Base-by-base conservation (phyloP, 2,329 filamentous ascomycete species). In the Cytospora leucostoma region DNA sequence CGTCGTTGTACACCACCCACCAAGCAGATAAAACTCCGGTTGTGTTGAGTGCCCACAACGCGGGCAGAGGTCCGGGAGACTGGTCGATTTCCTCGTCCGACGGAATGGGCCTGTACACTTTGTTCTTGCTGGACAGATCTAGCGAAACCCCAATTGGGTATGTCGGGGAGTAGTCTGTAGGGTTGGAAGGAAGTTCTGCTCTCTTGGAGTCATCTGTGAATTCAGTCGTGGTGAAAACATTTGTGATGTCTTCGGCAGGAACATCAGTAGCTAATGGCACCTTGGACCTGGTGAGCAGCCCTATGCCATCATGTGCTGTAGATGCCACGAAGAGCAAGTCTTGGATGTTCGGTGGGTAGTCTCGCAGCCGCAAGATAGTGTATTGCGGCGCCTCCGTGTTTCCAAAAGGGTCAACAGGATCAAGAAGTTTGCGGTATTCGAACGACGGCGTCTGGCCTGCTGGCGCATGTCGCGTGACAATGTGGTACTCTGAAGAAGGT, bases 1-100 rank as follows among this genome's bases (percentile, higher is more conserved):
- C 93, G 50, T 96, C 92, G 40, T 90, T 86, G 76, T 97, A 97
- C 21, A 98, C 84, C 51, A 98, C 78, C 92, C 94, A 97, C 93
- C 94, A 99, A 13, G 88, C 84, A 53, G 86, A 87, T 17, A 99
- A 80, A 11, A 96, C 78, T 67, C 95, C 95, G 71, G 97, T 92
- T 68, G 97, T 89, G 65, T 96, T 98, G 17, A 99, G 80, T 35
- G 92, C 83, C 82, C 95, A 89, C 50, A 97, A 81, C 12, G 88
- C 92, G 7, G 95, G 95, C 10, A 98, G 77, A 13, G 95, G 94
- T 1, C 86, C 88, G 0, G 88, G 83, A 5, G 93, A 96, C 70
- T 93, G 85, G 37, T 90, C 84, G 54, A 96, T 86, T 71, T 96
- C 89, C 66, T 85, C 87, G 67, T 95, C 89, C 1, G 86, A 83